Percentiles rank a stretch among this genome's conserved stretches.
These are phyloP conservation scores for Colletotrichum ledebouriae DNA, from an alignment of 2,329 filamentous ascomycete species.

Conservation along the genomic window DNA sequence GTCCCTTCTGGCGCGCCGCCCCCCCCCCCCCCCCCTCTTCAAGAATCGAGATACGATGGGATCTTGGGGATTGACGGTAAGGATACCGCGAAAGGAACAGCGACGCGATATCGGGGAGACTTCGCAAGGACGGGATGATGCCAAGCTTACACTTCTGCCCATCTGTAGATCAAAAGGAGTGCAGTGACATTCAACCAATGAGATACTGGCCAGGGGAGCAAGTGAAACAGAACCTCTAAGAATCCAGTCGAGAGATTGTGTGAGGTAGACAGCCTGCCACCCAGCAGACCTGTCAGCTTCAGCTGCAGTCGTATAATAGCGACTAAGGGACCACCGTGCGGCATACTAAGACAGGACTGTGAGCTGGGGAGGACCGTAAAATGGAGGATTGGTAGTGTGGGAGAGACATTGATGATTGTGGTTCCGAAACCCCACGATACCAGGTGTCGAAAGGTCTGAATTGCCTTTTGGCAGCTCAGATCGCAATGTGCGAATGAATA, in stretches of 20 bases:
- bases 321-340: neutral
- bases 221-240: constrained; percentile 44
- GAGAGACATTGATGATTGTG: neutral
- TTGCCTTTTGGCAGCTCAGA: neutral
- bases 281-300: neutral
- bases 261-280: constrained; percentile 21
- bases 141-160: constrained; percentile 24
- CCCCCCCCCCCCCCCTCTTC: no score
- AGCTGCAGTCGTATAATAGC: neutral
- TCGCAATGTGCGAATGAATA: constrained; percentile 7
- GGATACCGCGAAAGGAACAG: constrained; percentile 24
- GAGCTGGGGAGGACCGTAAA: neutral
- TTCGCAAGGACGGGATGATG: neutral
- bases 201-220: constrained; percentile 20
- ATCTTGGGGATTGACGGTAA: constrained; percentile 29
- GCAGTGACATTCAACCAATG: constrained; percentile 39
- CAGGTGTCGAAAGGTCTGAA: constrained; percentile 4
- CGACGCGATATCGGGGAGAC: constrained; percentile 20
- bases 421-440: no score
- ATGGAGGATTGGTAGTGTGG: neutral
- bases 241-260: constrained; percentile 34
- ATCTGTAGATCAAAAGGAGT: constrained; percentile 43
- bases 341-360: neutral
- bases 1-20: neutral
- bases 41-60: no score